These are phyloP conservation scores for Lactarius sp. DNA, from an alignment of 768 basidiomycete genomes.

Conservation along the genomic window DNA sequence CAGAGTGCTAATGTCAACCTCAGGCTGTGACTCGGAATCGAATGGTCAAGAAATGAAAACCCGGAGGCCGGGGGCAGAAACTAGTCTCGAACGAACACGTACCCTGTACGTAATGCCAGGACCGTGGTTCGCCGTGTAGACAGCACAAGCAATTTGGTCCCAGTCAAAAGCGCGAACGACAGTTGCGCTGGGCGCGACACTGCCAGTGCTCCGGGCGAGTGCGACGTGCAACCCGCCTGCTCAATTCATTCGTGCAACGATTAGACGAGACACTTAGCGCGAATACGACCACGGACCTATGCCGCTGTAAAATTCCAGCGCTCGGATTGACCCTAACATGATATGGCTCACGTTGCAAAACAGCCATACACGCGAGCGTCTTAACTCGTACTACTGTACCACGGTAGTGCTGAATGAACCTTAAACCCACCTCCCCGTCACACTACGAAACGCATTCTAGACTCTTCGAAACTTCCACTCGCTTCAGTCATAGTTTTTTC, in stretches of 20 bases:
- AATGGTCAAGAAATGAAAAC: no score
- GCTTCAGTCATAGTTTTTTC: no score
- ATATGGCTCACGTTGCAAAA: no score
- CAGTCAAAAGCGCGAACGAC: constrained; percentile 75
- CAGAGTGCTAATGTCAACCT: constrained; percentile 57
- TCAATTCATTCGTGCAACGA: not conserved
- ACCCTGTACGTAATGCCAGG: constrained; percentile 48
- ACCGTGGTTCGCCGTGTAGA: constrained; percentile 59
- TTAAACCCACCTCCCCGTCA: no score
- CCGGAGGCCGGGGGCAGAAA: not conserved
- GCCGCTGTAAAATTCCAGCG: constrained; percentile 71
- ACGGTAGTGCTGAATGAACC: no score
- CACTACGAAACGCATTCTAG: no score
- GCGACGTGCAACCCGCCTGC: constrained; percentile 72
- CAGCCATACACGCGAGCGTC: no score
- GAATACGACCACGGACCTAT: constrained; percentile 47
- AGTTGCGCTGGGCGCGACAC: constrained; percentile 34
- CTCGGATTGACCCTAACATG: constrained; percentile 20
- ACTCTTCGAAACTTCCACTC: no score
- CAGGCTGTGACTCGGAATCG: constrained; percentile 24
- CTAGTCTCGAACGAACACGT: constrained; percentile 11
- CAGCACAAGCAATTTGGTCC: constrained; percentile 69
- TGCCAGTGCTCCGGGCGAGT: constrained; percentile 49
- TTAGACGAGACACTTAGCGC: not conserved
- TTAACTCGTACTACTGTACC: no score